Base-by-base conservation (phyloP, 345 rosid species). In the Excoecaria agallocha region DNA sequence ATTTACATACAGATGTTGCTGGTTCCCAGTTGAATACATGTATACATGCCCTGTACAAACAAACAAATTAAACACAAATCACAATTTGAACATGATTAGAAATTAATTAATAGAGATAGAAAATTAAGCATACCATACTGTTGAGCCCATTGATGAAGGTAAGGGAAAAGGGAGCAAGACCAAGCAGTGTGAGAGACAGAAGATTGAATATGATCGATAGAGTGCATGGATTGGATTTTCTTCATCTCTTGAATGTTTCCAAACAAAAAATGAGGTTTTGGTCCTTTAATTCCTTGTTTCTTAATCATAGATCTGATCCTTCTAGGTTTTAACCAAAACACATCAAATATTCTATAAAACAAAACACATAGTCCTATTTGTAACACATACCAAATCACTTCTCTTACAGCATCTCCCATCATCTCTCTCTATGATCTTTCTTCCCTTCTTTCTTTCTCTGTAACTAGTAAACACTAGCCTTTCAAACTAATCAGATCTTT, bases 21-120 rank as follows among this genome's bases (percentile, higher is more conserved):
- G 54, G 20, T 37, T 75, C 73, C 77, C 75, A 5, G 82, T 75
- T 6, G 84, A 74, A 70, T 77, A 80, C 79, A 51, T 77, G 62
- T 48, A 80, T 5, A 65, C n/a, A 39, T 69, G 16, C 4, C 84
- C 82, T 79, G 79, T 48, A 51, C 30, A 30, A 30, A 30, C 30
- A 30, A 30, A 30, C 30, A 1, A 30, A 30, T 30, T 30, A 30
- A 30, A 30, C 30, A 30, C 30, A 30, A 30, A 30, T 30, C 30
- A 30, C 30, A 30, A 30, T 30, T 30, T 30, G 30, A 30, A 0
- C 2, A 30, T 30, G 2, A 30, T 30, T 30, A 30, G 30, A 30
- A 1, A 30, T 30, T 30, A 30, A 30, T 30, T 30, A 30, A 9
- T 8, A 20, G 20, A 4, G 9, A 43, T 43, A 43, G 48, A 43